Base-by-base conservation (phyloP, 2,329 filamentous ascomycete genomes). In the Truncatella angustata region DNA sequence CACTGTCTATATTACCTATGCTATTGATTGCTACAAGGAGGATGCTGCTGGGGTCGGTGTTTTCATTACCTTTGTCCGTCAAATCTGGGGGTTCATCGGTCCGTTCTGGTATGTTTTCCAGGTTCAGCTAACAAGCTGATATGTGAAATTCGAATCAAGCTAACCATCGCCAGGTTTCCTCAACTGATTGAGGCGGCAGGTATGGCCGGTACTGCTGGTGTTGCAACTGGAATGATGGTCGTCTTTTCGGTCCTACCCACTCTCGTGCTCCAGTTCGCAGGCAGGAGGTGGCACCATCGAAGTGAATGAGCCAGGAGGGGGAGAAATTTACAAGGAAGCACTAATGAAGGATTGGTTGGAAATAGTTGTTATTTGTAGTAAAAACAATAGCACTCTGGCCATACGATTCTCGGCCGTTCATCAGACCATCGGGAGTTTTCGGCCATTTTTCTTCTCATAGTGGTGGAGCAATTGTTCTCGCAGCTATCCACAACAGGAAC, bases 1-100 rank as follows among this genome's bases (percentile, higher is more conserved):
- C 0, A 85, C 82, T 0, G 77, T 84, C 2, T 61, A 82, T 39
- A 77, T 83, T 21, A 84, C 82, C 0, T 85, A 84, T 60, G 76
- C 80, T 0, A 76, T 86, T 1, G 82, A 85, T 56, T 81, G 78
- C 58, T 76, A 82, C 54, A 72, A 69, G 2, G 70, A 78, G 24
- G 73, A 81, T 36, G 72, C 79, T 0, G 76, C 75, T 1, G 75
- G 75, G 49, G 73, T 85, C 16, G 82, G 81, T 2, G 80, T 82
- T 0, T 84, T 84, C 55, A 73, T 85, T 56, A 83, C 75, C 3
- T 71, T 84, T 50, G 73, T 82, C 2, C 70, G 81, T 6, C 76
- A 80, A 52, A 75, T 73, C 1, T 81, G 74, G 74, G 77, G 76
- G 1, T 81, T 80, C 58, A 73, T 79, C 49, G 71, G 74, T 5